Base-by-base conservation (phyloP, 441 rosid species). In the Gossypium trilobum region DNA sequence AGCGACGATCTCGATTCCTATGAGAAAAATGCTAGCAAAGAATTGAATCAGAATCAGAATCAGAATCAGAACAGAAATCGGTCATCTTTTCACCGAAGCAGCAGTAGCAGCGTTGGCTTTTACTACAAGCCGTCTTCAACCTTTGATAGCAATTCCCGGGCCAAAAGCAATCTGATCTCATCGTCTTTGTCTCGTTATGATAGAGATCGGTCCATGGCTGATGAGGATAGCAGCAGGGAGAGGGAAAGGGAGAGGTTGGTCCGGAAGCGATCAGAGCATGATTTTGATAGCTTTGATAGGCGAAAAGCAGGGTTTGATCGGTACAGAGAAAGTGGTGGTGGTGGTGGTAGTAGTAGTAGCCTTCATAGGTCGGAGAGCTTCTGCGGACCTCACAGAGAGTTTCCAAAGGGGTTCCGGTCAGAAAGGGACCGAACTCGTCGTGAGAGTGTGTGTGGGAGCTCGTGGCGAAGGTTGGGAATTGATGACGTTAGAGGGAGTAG, bases 361-460 rank as follows among this genome's bases (percentile, higher is more conserved):
- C 87, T 64, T 4, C 52, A 85, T 77, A 87, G 99, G 73, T 85
- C 97, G 16, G 99, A 94, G 84, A 89, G 89, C 75, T 89, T 86
- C 70, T 81, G 83, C 20, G 92, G 87, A 67, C 73, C 95, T 0
- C 84, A 88, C 78, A 91, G 89, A 84, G 93, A 87, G 60, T 92
- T 95, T 76, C 98, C 99, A 0, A 95, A 92, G 68, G 93, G 97
- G 16, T 88, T 86, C 74, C 81, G 99, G 72, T 92, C 99, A 4
- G 97, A 92, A 80, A 82, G 99, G 78, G 97, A 92, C 61, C 83
- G 99, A 65, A 87, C 90, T 2, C 82, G 86, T 70, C 87, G 90
- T 8, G 99, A 92, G 75, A 93, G 62, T 19, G 67, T 85, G 23
- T 87, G 91, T 36, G 87, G 85, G 17, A 87, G 96, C 1, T 94